Base-by-base conservation (phyloP, 1,284 basidiomycete genomes). In the Cutaneotrichosporon cutaneum region DNA sequence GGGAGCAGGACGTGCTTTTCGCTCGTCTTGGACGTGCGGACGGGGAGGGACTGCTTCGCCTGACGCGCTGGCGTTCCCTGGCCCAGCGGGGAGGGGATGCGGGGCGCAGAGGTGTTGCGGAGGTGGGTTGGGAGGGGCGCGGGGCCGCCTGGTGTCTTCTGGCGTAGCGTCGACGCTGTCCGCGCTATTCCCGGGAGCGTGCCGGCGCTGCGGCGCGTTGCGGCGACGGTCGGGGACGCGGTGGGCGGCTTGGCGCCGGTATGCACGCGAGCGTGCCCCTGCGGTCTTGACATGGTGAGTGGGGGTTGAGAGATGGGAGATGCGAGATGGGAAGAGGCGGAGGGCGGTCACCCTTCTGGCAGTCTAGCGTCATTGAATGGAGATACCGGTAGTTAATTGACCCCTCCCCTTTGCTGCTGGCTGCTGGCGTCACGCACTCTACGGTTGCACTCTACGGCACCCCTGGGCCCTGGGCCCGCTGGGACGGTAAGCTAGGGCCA, bases 1-100 rank as follows among this genome's bases (percentile, higher is more conserved):
- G 94, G 94, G 13, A 97, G 85, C 22, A 94, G 83, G 7, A 97
- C 92, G 67, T 95, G 90, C 74, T 92, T 92, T 70, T 94, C 92
- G 0, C 88, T 90, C 1, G 90, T 93, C 81, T 97, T 97, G 16
- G 91, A 93, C 0, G 91, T 90, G 52, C 94, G 85, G 4, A 78
- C 91, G 81, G 61, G 87, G 77, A 80, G 65, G 2, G 74, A 72
- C 58, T 77, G 75, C 52, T 77, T 77, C 13, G 66, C 47, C n/a
- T 62, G 57, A 10, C 74, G 60, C 6, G 72, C 71, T 0, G 78
- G 78, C 18, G 78, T 80, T 16, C 78, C 78, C 64, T 75, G 72
- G 2, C 78, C 78, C 7, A 80, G 64, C 1, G 78, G 78, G 3
- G 76, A 78, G 10, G 78, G 78, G 32, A 80, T 72, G 4, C 71